Conservation (phyloP, 2,329 filamentous ascomycete species). For the Calonectria hawksworthii region DNA sequence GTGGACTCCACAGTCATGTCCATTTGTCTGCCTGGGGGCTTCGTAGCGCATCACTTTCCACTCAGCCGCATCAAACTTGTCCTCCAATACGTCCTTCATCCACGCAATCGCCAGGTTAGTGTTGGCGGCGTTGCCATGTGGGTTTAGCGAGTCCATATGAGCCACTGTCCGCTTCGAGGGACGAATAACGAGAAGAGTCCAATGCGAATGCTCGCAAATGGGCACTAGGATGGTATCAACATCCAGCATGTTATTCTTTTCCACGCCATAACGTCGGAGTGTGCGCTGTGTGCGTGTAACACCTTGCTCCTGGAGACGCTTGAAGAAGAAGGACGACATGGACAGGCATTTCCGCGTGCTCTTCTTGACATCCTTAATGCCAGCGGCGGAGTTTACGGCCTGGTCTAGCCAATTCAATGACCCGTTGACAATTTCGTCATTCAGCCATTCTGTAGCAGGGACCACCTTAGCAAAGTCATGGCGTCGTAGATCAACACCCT, state of each 20-base stretch:
- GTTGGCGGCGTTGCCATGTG: slow-evolving; percentile 55
- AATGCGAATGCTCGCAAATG: slow-evolving; percentile 75
- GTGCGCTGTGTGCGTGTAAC: slow-evolving; percentile 65
- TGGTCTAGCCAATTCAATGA: slow-evolving; percentile 73
- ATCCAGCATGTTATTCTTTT: slow-evolving; percentile 72
- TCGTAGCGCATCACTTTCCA: slow-evolving; percentile 70
- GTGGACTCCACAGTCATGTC: slow-evolving; percentile 83
- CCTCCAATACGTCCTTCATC: slow-evolving; percentile 69
- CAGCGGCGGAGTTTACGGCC: slow-evolving; percentile 69
- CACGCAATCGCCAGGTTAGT: slow-evolving; percentile 63
- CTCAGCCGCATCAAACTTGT: slow-evolving; percentile 67
- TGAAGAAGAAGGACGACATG: slow-evolving; percentile 77
- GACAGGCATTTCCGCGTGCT: slow-evolving; percentile 71
- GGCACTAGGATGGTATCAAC: slow-evolving; percentile 79
- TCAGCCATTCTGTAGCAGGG: slow-evolving; percentile 74
- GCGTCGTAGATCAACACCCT: slow-evolving; percentile 62
- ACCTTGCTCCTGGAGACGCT: slow-evolving; percentile 63
- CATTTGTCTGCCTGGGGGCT: slow-evolving; percentile 73
- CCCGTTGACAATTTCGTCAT: slow-evolving; percentile 82
- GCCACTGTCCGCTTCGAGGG: slow-evolving; percentile 72
- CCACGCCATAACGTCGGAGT: slow-evolving; percentile 69
- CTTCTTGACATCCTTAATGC: slow-evolving; percentile 62
- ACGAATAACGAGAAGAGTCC: slow-evolving; percentile 79
- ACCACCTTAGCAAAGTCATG: slow-evolving; percentile 77
- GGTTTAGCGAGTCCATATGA: slow-evolving; percentile 77